Evolutionary conservation across 2,329 filamentous ascomycete species (phyloP).

Genomic region (Talaromyces rugulosus): DNA sequence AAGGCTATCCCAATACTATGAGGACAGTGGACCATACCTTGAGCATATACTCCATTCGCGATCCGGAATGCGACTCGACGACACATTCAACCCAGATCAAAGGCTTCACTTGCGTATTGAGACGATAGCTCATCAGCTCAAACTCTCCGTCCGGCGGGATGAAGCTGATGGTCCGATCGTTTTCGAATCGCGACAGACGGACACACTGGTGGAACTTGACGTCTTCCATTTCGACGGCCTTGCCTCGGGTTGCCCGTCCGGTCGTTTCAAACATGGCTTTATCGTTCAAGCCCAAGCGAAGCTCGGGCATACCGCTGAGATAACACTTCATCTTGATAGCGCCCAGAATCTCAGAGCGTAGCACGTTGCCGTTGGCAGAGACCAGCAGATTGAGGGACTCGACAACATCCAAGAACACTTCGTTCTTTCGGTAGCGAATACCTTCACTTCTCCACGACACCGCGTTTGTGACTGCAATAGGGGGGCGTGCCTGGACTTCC

Average conservation of each 20-base stretch:
- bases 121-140: constrained; percentile 96
- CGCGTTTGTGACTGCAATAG: constrained; percentile 96
- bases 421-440: constrained; percentile 97
- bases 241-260: constrained; percentile 85
- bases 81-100: constrained; percentile 98
- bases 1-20: background rate
- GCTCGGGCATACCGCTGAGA: constrained; percentile 93
- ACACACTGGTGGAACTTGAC: constrained; percentile 99
- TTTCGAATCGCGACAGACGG: constrained; percentile 90
- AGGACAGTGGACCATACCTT: constrained; percentile 53
- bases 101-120: constrained; percentile 98
- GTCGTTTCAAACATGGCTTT: constrained; percentile 99
- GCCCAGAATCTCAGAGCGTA: constrained; percentile 92
- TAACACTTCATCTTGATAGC: constrained; percentile 99
- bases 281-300: constrained; percentile 91
- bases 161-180: constrained; percentile 97
- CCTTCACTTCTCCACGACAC: constrained; percentile 98
- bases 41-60: constrained; percentile 96
- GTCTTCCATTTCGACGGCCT: constrained; percentile 99
- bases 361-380: constrained; percentile 87
- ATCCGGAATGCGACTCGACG: constrained; percentile 92
- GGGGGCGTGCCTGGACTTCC: constrained; percentile 90
- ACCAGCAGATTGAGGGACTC: constrained; percentile 96
- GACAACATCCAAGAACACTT: constrained; percentile 96
- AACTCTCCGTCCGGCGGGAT: constrained; percentile 98